Evolutionary conservation across 345 rosid genomes (phyloP).

Genomic region (Dimocarpus longan): DNA sequence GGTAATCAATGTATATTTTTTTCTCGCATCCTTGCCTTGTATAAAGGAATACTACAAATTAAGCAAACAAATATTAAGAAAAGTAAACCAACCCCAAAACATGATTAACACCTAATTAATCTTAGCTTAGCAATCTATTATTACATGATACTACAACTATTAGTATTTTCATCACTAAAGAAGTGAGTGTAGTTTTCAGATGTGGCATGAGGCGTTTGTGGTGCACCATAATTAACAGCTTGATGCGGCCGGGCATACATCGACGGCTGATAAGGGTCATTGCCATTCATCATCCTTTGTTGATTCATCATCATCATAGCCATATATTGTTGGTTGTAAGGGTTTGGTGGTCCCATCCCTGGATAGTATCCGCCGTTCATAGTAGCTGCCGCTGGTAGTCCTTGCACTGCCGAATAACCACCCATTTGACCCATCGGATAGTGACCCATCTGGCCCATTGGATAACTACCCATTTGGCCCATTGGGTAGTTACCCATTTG

Average conservation of each 20-base stretch:
- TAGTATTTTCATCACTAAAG: constrained; percentile 91
- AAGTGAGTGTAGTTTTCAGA: constrained; percentile 62
- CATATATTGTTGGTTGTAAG: constrained; percentile 64
- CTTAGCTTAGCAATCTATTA: not conserved
- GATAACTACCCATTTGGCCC: constrained; percentile 31
- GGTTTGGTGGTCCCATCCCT: constrained; percentile 56
- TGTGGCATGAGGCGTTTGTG: constrained; percentile 47
- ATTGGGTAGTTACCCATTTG: constrained; percentile 37
- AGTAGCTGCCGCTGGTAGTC: constrained; percentile 48
- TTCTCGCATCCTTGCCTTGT: constrained; percentile 25
- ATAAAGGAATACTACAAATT: constrained; percentile 11
- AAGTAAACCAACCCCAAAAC: not conserved
- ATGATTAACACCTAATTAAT: constrained; percentile 10
- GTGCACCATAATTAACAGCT: constrained; percentile 51
- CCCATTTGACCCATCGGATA: constrained; percentile 25
- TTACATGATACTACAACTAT: constrained; percentile 91
- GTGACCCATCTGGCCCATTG: constrained; percentile 44
- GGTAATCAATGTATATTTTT: constrained; percentile 15
- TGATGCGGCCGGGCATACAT: constrained; percentile 76
- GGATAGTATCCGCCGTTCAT: constrained; percentile 59
- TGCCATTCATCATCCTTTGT: constrained; percentile 46
- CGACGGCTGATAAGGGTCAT: constrained; percentile 80
- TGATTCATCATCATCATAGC: constrained; percentile 73
- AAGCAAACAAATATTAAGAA: not conserved
- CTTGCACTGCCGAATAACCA: constrained; percentile 64